A percentile compares a stretch with the other conserved stretches of the same genome.
Evolutionary conservation across 148 eudicot species (phyloP).

Genomic region (Amaranthus palmeri): DNA sequence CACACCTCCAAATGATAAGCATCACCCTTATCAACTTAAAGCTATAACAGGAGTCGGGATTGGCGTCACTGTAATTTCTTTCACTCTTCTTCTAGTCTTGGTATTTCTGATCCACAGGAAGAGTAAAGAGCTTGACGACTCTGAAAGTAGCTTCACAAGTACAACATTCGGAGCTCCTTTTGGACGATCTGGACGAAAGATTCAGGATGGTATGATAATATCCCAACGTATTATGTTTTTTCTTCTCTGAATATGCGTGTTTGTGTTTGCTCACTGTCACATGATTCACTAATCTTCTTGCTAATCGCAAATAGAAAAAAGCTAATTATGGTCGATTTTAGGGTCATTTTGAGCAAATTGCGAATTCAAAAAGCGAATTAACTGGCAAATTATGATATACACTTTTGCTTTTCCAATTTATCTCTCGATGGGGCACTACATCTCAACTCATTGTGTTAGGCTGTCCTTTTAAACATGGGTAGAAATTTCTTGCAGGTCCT

Average conservation of each 20-base stretch:
- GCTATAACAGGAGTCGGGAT: constrained; percentile 59
- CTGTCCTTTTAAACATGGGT: background rate
- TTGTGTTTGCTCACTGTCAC: background rate
- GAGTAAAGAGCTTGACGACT: constrained; percentile 60
- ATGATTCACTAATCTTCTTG: background rate
- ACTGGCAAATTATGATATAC: too few species aligned
- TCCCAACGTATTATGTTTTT: background rate
- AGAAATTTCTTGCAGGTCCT: constrained; percentile 46
- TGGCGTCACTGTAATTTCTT: constrained; percentile 58
- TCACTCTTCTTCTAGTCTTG: constrained; percentile 48
- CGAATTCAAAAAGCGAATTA: too few species aligned
- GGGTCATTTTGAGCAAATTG: too few species aligned
- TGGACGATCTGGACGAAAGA: constrained; percentile 45
- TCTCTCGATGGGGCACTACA: background rate
- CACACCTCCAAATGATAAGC: constrained; percentile 34
- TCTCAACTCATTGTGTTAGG: background rate
- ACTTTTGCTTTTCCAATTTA: too few species aligned
- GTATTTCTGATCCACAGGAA: constrained; percentile 65
- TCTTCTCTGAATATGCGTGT: background rate
- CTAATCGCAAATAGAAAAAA: too few species aligned
- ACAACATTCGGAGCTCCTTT: constrained; percentile 31
- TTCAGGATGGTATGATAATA: constrained; percentile 56
- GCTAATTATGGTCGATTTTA: too few species aligned
- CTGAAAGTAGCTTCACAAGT: constrained; percentile 34
- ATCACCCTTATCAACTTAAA: constrained; percentile 48